Conservation (phyloP, 345 rosid species). For the Gossypium raimondii region DNA sequence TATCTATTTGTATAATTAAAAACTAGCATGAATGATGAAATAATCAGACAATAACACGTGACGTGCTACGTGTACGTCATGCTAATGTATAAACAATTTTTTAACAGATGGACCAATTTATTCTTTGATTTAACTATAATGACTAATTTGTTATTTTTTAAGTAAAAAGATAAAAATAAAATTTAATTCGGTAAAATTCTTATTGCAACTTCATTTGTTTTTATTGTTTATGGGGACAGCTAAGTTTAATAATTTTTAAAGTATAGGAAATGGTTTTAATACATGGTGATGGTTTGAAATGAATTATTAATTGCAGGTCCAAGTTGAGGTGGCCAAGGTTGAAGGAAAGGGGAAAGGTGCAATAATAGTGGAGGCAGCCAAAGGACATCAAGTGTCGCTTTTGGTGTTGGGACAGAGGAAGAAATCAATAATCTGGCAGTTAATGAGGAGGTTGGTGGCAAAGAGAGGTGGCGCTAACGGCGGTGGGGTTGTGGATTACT, state of each 20-base stretch:
- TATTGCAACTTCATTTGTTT: too few relatives aligned
- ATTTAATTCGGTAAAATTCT: too few relatives aligned
- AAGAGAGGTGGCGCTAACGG: slow-evolving; percentile 24
- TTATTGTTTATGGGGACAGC: too few relatives aligned
- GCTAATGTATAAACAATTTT: too few relatives aligned
- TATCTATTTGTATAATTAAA: too few relatives aligned
- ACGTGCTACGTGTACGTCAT: too few relatives aligned
- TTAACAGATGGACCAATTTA: too few relatives aligned
- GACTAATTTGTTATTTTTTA: too few relatives aligned
- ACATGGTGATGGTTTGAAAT: neutral
- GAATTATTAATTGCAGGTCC: slow-evolving; percentile 33
- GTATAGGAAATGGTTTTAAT: neutral
- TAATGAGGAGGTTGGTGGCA: slow-evolving; percentile 52
- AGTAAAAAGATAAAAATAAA: too few relatives aligned
- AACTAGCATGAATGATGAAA: rapidly evolving
- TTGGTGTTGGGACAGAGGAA: slow-evolving; percentile 74
- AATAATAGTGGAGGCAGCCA: slow-evolving; percentile 73
- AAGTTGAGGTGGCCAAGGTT: slow-evolving; percentile 48
- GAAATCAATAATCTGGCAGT: slow-evolving; percentile 49
- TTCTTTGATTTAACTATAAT: too few relatives aligned
- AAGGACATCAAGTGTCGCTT: slow-evolving; percentile 50
- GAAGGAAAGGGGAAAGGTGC: slow-evolving; percentile 72
- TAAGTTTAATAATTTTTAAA: too few relatives aligned
- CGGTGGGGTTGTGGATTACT: slow-evolving; percentile 47
- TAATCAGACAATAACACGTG: too few relatives aligned